A percentile compares a stretch with the other conserved stretches of the same genome.
Evolutionary conservation across 371 early-diverging fungal species (phyloP).

Genomic region (Mycotypha africana): DNA sequence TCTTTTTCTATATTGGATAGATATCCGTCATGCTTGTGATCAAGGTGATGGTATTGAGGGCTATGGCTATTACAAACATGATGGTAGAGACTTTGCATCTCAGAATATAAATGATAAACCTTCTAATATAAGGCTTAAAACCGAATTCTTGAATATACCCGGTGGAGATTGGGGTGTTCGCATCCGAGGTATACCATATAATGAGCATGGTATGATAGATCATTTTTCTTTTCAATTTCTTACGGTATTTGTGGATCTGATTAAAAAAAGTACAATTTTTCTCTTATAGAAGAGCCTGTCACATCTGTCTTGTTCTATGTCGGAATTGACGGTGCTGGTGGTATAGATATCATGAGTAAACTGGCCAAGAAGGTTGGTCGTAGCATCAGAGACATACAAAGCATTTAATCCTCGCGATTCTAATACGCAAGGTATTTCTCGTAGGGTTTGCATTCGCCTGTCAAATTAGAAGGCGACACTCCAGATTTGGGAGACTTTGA

Average conservation of each 20-base stretch:
- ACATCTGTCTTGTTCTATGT: slow-evolving; percentile 58
- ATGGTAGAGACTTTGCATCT: slow-evolving; percentile 76
- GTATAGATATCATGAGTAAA: slow-evolving; percentile 47
- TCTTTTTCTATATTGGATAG: slow-evolving; percentile 36
- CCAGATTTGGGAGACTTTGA: slow-evolving; percentile 63
- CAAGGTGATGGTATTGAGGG: slow-evolving; percentile 71
- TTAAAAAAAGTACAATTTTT: no score
- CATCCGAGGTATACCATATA: slow-evolving; percentile 63
- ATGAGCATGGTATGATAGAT: slow-evolving; percentile 30
- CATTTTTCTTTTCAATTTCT: no score
- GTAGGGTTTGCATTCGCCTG: slow-evolving; percentile 42
- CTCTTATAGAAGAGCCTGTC: slow-evolving; percentile 14
- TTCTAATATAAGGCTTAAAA: slow-evolving; percentile 68
- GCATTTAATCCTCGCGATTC: no score
- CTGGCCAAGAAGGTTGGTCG: slow-evolving; percentile 31
- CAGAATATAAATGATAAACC: slow-evolving; percentile 72
- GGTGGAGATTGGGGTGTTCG: slow-evolving; percentile 88
- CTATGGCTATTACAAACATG: slow-evolving; percentile 88
- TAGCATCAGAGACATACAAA: not conserved
- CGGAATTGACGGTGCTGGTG: slow-evolving; percentile 64
- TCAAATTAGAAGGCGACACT: slow-evolving; percentile 51
- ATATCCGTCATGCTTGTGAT: slow-evolving; percentile 85
- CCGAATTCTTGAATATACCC: slow-evolving; percentile 76
- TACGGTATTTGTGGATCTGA: no score
- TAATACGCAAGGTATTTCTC: no score